Evolutionary conservation across 768 basidiomycete genomes (phyloP), one percentile per base, ranked within the genome.

Genomic region (Suillus sp.): DNA sequence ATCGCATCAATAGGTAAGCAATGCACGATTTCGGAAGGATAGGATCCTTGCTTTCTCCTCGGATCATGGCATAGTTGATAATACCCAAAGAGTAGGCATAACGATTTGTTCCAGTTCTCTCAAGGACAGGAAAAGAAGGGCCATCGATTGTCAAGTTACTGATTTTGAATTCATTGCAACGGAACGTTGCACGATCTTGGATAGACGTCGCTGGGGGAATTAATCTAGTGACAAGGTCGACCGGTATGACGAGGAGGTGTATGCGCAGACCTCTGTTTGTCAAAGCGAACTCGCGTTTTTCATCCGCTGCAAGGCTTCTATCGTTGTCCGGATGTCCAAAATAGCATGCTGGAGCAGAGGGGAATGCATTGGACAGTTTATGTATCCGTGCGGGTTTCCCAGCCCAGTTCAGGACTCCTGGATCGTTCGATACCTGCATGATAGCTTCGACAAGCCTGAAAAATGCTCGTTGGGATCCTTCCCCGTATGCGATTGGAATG

Each of bases 11-110:
- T 14, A 48, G 25, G 47, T 48, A 48, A 48, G 47, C 47, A 25
- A 48, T 14, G 47, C 47, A 48, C 22, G 47, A 22, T 25, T 48
- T 48, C 14, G 37, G 37, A 56, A 56, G 54, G 32, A 56, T 25
- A 35, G 32, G 37, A 35, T 56, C 3, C 22, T 38, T 56, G 54
- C 30, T 20, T 56, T 56, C 54, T 20, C 32, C 54, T 35, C 35
- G 54, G 18, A 38, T 48, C 47, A 56, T 56, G 30, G 54, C 20
- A 10, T 56, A 32, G 54, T 34, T 56, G n/a, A 56, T 25, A 22
- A 56, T 22, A 38, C 37, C 32, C 20, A 56, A 34, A 56, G 32
- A 56, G 32, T 56, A 34, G 30, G 54, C 54, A n/a, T 56, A 38
- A 0, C 37, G 32, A 38, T 61, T 65, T 40, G 47, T 51, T 13